Evolutionary conservation across 805 yeast species (phyloP), one percentile per base, ranked within the genome.

Genomic region (Ogataea zsoltii): DNA sequence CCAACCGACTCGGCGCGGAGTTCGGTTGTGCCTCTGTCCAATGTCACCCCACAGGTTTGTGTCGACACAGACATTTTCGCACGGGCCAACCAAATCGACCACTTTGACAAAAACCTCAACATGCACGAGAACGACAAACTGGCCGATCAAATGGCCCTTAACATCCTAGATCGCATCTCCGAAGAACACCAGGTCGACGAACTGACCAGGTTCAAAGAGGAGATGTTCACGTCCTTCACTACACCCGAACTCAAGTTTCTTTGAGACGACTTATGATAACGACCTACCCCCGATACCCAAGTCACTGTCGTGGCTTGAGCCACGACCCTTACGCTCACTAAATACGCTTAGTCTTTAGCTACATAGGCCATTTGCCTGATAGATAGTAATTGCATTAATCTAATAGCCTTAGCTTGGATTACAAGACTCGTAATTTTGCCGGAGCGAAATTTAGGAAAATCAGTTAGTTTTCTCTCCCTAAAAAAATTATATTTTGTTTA

Each of bases 131-230:
- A 62, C 41, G 68, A 64, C 42, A 50, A 53, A 34, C 45, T 64
- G 34, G 68, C 68, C 14, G 67, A 64, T 34, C 67, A 62, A 45
- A 64, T 64, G 68, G 68, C 67, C 10, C 32, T 63, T 13, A 60
- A 61, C 39, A 64, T 64, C n/a, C 36, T 64, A 3, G 61, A 62
- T 33, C 47, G 56, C 23, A 62, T 64, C 3, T 44, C 59, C 7
- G 66, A 63, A 30, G 68, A 62, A 44, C 60, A 58, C 19, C 48
- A 53, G 7, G 56, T 54, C 12, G 66, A 63, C 42, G 68, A 63
- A 34, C 43, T 63, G 29, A 46, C 60, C 4, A 60, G 53, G 43
- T 43, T 63, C 26, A 55, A 55, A 33, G 61, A 63, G 16, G 68
- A 63, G 51, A 61, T 61, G 11, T 41, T 63, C 21, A 21, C 51